Conservation (phyloP, 768 basidiomycete species). For the Coprinellus micaceus region DNA sequence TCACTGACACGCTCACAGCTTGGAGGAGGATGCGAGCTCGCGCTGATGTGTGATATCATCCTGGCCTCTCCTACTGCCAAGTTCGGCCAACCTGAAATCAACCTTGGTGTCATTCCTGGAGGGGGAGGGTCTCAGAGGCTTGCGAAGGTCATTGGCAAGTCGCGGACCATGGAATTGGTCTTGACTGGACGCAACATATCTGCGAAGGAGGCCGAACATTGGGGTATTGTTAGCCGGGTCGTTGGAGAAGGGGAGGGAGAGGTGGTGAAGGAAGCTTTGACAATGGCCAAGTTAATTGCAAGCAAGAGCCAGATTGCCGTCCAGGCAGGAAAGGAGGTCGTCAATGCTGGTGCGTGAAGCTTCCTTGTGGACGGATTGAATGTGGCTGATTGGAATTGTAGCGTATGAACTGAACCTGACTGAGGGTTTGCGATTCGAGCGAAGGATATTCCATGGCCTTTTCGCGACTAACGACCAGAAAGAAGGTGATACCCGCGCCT, state of each 20-base stretch:
- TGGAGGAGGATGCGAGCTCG: slow-evolving; percentile 95
- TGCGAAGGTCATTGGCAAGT: slow-evolving; percentile 82
- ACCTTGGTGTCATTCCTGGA: slow-evolving; percentile 91
- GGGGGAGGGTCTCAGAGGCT: slow-evolving; percentile 94
- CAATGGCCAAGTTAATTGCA: slow-evolving; percentile 74
- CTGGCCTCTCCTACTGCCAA: slow-evolving; percentile 85
- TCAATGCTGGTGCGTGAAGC: slow-evolving; percentile 66
- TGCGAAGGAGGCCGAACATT: slow-evolving; percentile 78
- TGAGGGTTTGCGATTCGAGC: slow-evolving; percentile 85
- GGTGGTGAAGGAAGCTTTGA: slow-evolving; percentile 84
- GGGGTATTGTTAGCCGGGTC: slow-evolving; percentile 85
- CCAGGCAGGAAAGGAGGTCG: slow-evolving; percentile 88
- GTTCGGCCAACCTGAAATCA: slow-evolving; percentile 97
- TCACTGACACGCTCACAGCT: slow-evolving; percentile 48
- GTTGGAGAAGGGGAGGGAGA: slow-evolving; percentile 71
- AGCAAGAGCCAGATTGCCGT: slow-evolving; percentile 80
- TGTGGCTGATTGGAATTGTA: slow-evolving; percentile 18
- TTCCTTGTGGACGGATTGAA: neutral
- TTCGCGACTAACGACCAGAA: slow-evolving; percentile 96
- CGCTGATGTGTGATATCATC: slow-evolving; percentile 95
- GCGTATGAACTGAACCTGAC: slow-evolving; percentile 79
- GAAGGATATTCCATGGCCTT: slow-evolving; percentile 83
- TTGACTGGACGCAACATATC: slow-evolving; percentile 81
- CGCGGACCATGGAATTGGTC: slow-evolving; percentile 90
- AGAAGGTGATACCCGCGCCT: slow-evolving; percentile 55